Evolutionary conservation across 2,329 filamentous ascomycete species (phyloP), one percentile per base, ranked within the genome.

Genomic region (Alternaria hordeiaustralica): DNA sequence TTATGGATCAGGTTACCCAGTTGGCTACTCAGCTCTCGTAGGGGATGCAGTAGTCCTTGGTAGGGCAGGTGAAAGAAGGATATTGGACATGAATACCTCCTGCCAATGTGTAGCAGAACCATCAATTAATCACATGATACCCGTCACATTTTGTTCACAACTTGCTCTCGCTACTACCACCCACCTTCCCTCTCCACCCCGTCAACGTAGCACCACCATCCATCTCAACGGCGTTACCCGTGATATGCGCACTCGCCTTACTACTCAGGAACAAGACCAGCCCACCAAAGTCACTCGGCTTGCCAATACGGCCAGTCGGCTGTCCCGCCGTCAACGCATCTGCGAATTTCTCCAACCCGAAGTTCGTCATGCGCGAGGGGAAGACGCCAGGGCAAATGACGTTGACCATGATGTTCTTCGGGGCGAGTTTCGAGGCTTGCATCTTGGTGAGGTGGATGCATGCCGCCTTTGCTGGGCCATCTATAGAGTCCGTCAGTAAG

Each of bases 331-430:
- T 80, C 20, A 88, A 79, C 2, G 79, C 78, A 44, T 87, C 84
- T 55, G 81, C 80, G 58, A 82, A 86, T 58, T 83, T 81, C 30
- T 84, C 75, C 49, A 88, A 76, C 0, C 85, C 86, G 30, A 83
- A 85, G n/a, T 80, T 82, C 66, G 86, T 86, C 85, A 87, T 87
- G 50, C 85, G 84, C 28, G 82, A 84, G 47, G 85, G 80, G 67
- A 87, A 87, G 13, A 82, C 80, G n/a, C 81, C 81, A 0, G 78
- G 81, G 65, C 80, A 82, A 51, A 82, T 76, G 41, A 77, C 77
- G 56, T 83, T 85, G 63, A 82, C 85, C 81, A 83, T 86, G 70
- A 87, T 85, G 64, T 86, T 84, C 63, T 84, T 81, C 28, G 80
- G 81, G 12, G 84, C 84, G 51, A 87, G 76, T 64, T 86, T 85